Evolutionary conservation across 805 yeast species (phyloP).

Genomic region (Priceomyces fermenticarens): DNA sequence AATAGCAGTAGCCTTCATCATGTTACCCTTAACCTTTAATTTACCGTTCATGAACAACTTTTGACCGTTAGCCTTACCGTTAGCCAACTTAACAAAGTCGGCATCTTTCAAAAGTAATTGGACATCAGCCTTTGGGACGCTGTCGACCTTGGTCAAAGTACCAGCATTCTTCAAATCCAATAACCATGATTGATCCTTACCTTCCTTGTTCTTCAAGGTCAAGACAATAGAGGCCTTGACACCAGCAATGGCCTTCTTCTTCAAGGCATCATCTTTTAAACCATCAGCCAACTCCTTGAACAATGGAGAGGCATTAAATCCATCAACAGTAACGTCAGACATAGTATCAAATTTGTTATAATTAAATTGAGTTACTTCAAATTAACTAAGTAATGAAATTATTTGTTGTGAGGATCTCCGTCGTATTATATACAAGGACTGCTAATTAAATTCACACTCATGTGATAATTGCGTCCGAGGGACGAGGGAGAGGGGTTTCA

Average conservation of each 20-base stretch:
- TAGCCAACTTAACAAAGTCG: constrained; percentile 66
- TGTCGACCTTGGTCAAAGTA: constrained; percentile 35
- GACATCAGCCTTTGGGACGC: constrained; percentile 57
- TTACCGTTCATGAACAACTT: constrained; percentile 80
- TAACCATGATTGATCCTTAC: constrained; percentile 59
- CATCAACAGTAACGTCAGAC: constrained; percentile 29
- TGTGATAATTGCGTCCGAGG: constrained; percentile 2
- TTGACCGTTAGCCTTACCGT: constrained; percentile 82
- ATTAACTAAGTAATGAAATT: too few species aligned
- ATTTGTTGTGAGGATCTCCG: too few species aligned
- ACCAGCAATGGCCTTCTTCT: constrained; percentile 38
- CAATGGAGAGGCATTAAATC: constrained; percentile 43
- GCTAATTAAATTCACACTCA: background rate
- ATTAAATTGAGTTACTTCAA: background rate
- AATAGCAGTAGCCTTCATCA: constrained; percentile 82
- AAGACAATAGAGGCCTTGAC: constrained; percentile 65
- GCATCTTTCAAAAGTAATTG: constrained; percentile 62
- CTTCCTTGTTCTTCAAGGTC: constrained; percentile 61
- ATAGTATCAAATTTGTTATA: constrained; percentile 7
- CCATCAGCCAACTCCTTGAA: constrained; percentile 39
- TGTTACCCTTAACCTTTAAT: constrained; percentile 84
- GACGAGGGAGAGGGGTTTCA: background rate
- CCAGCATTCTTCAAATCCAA: constrained; percentile 68
- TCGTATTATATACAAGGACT: background rate
- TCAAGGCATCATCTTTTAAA: constrained; percentile 31